Evolutionary conservation across 2,329 filamentous ascomycete genomes (phyloP).

Genomic region (Botrytis cinerea): DNA sequence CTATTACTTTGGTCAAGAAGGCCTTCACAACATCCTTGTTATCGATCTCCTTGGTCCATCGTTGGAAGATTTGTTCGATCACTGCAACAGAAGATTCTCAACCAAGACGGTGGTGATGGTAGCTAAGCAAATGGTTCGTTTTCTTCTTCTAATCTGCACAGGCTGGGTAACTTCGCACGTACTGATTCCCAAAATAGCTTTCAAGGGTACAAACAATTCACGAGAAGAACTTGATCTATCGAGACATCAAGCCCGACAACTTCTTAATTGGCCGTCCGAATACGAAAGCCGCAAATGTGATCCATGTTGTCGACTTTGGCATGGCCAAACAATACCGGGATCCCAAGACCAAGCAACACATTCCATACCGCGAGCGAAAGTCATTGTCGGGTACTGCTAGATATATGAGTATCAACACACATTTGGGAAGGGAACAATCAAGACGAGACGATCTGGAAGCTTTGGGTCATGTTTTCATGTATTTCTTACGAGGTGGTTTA

Average conservation of each 20-base stretch:
- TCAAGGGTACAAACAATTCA: conserved; percentile 92
- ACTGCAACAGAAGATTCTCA: conserved; percentile 91
- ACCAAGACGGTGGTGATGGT: conserved; percentile 99
- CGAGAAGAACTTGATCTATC: conserved; percentile 98
- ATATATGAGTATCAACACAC: conserved; percentile 99
- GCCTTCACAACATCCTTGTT: conserved; percentile 97
- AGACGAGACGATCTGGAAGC: conserved; percentile 95
- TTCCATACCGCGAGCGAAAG: conserved; percentile 95
- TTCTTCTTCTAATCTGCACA: not conserved
- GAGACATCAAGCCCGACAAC: conserved; percentile 99
- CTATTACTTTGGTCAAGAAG: conserved; percentile 98
- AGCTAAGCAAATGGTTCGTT: conserved; percentile 90
- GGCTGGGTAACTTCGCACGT: not conserved
- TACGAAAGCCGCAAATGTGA: conserved; percentile 94
- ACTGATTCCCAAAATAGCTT: conserved; percentile 53
- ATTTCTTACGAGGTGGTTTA: conserved; percentile 69
- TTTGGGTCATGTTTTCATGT: conserved; percentile 73
- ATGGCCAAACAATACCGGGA: conserved; percentile 99
- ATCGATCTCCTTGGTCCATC: conserved; percentile 95
- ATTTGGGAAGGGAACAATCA: conserved; percentile 93
- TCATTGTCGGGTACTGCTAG: conserved; percentile 93
- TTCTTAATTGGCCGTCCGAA: conserved; percentile 92
- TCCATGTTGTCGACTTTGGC: conserved; percentile 97
- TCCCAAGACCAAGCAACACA: conserved; percentile 98
- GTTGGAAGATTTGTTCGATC: conserved; percentile 94